phyloP scores from a whole-genome alignment of 1,284 basidiomycete genomes.

The Boletus semigastroideus region DNA sequence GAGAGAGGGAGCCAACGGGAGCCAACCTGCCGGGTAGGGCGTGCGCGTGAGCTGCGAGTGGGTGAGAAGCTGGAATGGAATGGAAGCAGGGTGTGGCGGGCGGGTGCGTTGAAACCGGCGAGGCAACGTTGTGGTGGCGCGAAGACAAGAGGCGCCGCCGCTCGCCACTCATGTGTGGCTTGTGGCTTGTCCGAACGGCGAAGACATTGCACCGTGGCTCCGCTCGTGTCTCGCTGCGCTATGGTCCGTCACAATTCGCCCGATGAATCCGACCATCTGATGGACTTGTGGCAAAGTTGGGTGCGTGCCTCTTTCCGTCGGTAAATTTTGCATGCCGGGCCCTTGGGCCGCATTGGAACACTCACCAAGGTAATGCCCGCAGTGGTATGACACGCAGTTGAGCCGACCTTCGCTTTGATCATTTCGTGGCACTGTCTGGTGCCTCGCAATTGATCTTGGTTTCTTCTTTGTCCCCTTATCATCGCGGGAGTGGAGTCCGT shows the following conservation, averaged over 20 bases:
- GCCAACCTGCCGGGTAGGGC: no score
- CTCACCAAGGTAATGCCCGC: neutral
- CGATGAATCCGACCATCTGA: neutral
- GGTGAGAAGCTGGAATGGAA: no score
- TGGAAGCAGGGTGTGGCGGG: no score
- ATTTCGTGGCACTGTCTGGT: neutral
- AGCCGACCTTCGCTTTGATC: neutral
- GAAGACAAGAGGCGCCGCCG: no score
- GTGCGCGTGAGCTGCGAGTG: no score
- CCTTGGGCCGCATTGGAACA: neutral
- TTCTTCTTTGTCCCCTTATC: neutral
- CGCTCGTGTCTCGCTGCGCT: no score
- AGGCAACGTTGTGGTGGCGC: no score
- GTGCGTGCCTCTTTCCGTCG: neutral
- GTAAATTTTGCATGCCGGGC: neutral
- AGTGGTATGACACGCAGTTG: neutral
- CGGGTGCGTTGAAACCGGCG: no score
- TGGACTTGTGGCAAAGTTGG: neutral
- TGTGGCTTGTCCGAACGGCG: no score
- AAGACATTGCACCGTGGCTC: no score
- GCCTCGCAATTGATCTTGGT: neutral
- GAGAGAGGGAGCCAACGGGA: no score
- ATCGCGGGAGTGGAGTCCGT: neutral
- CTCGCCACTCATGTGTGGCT: no score
- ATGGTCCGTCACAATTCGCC: neutral